These are phyloP conservation scores for Lentinula lateritia DNA, from an alignment of 768 basidiomycete genomes.

Conservation along the genomic window DNA sequence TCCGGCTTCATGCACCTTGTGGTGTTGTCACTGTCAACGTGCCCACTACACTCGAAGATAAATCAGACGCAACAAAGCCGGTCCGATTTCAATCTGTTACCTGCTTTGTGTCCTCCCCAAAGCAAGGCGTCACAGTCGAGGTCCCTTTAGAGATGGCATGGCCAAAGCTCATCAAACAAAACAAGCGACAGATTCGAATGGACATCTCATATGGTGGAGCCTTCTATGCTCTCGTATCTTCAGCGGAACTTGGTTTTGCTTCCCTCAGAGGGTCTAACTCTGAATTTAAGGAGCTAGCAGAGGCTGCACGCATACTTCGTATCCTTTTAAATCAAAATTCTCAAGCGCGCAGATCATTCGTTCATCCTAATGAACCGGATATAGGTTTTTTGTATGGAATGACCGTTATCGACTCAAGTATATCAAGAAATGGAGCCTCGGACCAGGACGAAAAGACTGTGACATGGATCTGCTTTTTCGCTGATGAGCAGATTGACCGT, in stretches of 20 bases:
- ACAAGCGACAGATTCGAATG: conserved; percentile 16
- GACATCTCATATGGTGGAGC: conserved; percentile 34
- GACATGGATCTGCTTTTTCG: conserved; percentile 30
- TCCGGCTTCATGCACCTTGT: conserved; percentile 34
- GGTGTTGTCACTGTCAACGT: conserved; percentile 29
- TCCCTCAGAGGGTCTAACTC: conserved; percentile 11
- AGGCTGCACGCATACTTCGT: conserved; percentile 25
- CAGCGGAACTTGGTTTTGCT: conserved; percentile 27
- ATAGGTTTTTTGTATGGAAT: conserved; percentile 32
- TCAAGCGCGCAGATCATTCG: conserved; percentile 14
- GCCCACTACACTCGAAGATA: conserved; percentile 13
- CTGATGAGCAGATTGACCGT: conserved; percentile 32
- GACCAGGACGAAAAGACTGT: conserved; percentile 4
- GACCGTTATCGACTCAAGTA: conserved; percentile 25
- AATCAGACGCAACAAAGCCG: conserved; percentile 21
- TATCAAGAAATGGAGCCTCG: no score
- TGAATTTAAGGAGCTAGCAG: conserved; percentile 19
- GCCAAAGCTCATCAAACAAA: conserved; percentile 4
- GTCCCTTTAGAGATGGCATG: conserved; percentile 23
- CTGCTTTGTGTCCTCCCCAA: conserved; percentile 22
- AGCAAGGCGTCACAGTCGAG: conserved; percentile 19
- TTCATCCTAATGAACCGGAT: conserved; percentile 24
- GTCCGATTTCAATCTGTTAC: conserved; percentile 31
- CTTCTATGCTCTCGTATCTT: conserved; percentile 32
- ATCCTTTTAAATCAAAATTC: conserved; percentile 12